Conservation (phyloP, 441 rosid genomes). For the Bruguiera hainesii region DNA sequence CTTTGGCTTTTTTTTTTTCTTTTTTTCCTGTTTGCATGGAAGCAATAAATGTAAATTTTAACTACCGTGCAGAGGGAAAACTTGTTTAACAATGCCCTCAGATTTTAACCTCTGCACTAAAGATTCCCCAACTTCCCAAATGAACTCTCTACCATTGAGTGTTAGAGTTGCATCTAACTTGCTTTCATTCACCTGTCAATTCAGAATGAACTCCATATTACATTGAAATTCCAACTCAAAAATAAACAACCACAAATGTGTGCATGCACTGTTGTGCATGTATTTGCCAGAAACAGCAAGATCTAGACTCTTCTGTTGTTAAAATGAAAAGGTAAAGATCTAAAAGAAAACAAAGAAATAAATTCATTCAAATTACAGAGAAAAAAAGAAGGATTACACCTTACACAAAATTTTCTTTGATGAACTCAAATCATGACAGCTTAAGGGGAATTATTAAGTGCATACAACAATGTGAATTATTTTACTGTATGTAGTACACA, state of each 20-base stretch:
- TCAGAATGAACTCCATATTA: constrained; percentile 8
- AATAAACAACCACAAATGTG: background rate
- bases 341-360: background rate
- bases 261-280: background rate
- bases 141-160: constrained; percentile 42
- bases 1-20: background rate
- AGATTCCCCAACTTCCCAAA: constrained; percentile 73
- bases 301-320: background rate
- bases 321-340: background rate
- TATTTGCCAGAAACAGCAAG: background rate
- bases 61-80: constrained; percentile 83
- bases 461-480: too few species aligned
- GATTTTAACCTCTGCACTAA: constrained; percentile 59
- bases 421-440: too few species aligned
- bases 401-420: too few species aligned
- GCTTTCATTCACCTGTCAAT: constrained; percentile 52
- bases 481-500: too few species aligned
- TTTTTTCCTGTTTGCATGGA: too few species aligned
- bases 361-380: background rate
- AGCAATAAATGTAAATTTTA: constrained; percentile 11
- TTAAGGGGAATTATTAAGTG: too few species aligned
- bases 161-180: constrained; percentile 36
- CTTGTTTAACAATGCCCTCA: constrained; percentile 61
- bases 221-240: constrained; percentile 10
- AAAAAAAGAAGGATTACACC: too few species aligned